phyloP scores from a whole-genome alignment of 2,329 filamentous ascomycete species.

The Pestalotiopsis sp. region DNA sequence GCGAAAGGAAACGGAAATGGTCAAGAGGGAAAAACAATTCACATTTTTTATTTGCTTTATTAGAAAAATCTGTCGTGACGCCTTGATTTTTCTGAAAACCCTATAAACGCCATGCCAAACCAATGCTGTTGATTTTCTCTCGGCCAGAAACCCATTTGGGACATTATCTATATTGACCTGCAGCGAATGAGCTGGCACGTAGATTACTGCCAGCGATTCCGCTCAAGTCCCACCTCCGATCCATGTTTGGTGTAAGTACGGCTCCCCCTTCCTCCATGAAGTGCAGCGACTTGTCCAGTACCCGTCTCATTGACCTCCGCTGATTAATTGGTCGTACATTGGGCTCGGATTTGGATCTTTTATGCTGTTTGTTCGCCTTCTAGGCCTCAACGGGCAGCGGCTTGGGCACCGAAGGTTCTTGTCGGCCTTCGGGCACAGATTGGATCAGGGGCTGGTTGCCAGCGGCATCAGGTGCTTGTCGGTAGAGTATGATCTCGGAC shows the following conservation, averaged over 20 bases:
- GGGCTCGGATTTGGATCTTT: not conserved
- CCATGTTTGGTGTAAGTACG: not conserved
- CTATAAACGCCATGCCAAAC: constrained; percentile 11
- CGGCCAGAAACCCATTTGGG: not conserved
- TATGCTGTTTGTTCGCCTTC: not conserved
- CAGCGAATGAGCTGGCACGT: not conserved
- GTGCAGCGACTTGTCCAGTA: too few relatives aligned
- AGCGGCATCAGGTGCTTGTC: constrained; percentile 69
- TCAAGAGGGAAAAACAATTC: not conserved
- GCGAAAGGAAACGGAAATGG: not conserved
- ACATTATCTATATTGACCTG: not conserved
- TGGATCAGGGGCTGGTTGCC: constrained; percentile 50
- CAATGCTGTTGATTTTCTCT: constrained; percentile 7
- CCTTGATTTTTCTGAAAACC: not conserved
- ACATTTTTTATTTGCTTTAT: constrained; percentile 8
- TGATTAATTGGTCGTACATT: too few relatives aligned
- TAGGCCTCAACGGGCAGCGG: constrained; percentile 27
- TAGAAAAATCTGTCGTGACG: not conserved
- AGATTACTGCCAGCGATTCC: not conserved
- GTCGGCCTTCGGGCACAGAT: constrained; percentile 33
- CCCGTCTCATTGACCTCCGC: not conserved
- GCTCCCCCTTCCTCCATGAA: not conserved
- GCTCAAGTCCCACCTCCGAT: not conserved
- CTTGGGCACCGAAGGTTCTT: constrained; percentile 26
- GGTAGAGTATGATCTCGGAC: constrained; percentile 95